Evolutionary conservation across 1,284 basidiomycete genomes (phyloP).

Genomic region (Chondrostereum purpureum): DNA sequence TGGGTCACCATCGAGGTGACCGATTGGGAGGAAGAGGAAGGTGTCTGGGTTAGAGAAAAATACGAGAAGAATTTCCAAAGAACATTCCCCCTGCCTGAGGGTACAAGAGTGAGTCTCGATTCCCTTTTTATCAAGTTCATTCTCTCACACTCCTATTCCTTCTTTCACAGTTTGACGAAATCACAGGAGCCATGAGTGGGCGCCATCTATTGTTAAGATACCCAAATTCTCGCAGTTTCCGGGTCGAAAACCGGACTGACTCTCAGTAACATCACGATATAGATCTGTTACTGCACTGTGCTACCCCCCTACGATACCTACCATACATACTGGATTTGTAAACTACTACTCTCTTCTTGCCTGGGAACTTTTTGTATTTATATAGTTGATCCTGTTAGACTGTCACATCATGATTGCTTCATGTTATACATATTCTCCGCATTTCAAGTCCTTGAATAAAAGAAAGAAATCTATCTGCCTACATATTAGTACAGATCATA

Average conservation of each 20-base stretch:
- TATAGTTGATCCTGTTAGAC: too few relatives aligned
- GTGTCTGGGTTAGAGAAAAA: conserved; percentile 52
- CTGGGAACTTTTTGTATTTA: too few relatives aligned
- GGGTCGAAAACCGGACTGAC: conserved; percentile 37
- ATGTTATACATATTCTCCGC: too few relatives aligned
- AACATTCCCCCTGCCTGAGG: conserved; percentile 39
- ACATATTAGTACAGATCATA: too few relatives aligned
- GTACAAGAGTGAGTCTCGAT: conserved; percentile 30
- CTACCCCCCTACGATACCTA: too few relatives aligned
- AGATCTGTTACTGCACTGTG: too few relatives aligned
- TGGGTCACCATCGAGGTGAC: conserved; percentile 53
- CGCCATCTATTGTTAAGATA: conserved; percentile 54
- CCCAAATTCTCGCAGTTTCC: conserved; percentile 54
- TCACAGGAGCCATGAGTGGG: conserved; percentile 55
- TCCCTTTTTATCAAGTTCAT: conserved; percentile 1
- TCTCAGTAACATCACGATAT: too few relatives aligned
- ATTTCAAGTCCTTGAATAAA: too few relatives aligned
- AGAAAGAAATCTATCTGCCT: too few relatives aligned
- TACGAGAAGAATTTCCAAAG: conserved; percentile 44
- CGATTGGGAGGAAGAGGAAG: conserved; percentile 52
- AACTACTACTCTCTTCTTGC: too few relatives aligned
- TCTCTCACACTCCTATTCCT: conserved; percentile 8
- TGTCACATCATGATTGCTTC: too few relatives aligned
- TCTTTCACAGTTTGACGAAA: conserved; percentile 56
- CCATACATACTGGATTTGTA: too few relatives aligned